A percentile compares a stretch with the other conserved stretches of the same genome.
These are phyloP conservation scores for Phialocephala sp. DNA, from an alignment of 2,329 filamentous ascomycete species.

Conservation along the genomic window DNA sequence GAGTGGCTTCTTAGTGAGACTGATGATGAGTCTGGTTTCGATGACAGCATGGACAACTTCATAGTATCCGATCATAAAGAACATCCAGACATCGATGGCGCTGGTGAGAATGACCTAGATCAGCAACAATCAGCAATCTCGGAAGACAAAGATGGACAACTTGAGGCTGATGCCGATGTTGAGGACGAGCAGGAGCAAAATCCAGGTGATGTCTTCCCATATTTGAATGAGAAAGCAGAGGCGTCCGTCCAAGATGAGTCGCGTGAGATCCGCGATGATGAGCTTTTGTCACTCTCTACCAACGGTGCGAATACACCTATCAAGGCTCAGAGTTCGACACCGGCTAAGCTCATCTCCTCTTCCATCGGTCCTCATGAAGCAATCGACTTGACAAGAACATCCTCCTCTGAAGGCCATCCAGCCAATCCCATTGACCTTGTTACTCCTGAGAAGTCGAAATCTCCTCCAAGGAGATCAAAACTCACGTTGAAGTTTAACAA, in stretches of 20 bases:
- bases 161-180: constrained; percentile 17
- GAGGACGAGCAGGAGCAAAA: constrained; percentile 16
- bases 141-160: constrained; percentile 24
- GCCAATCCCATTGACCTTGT: constrained; percentile 23
- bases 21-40: constrained; percentile 42
- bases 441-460: constrained; percentile 23
- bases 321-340: constrained; percentile 15
- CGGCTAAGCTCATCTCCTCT: neutral
- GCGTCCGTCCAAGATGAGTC: neutral
- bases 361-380: constrained; percentile 15
- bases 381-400: constrained; percentile 32
- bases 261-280: neutral
- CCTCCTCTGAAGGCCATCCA: constrained; percentile 30
- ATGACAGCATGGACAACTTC: constrained; percentile 55
- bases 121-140: constrained; percentile 31
- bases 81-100: constrained; percentile 19
- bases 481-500: constrained; percentile 25
- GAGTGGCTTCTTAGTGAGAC: constrained; percentile 36
- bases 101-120: constrained; percentile 29
- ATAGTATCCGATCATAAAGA: constrained; percentile 48
- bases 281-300: neutral
- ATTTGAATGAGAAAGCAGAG: neutral
- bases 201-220: constrained; percentile 18
- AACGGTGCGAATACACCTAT: constrained; percentile 10
- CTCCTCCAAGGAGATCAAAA: neutral